These are phyloP conservation scores for Phylloporus sp. DNA, from an alignment of 768 basidiomycete genomes.

Conservation along the genomic window DNA sequence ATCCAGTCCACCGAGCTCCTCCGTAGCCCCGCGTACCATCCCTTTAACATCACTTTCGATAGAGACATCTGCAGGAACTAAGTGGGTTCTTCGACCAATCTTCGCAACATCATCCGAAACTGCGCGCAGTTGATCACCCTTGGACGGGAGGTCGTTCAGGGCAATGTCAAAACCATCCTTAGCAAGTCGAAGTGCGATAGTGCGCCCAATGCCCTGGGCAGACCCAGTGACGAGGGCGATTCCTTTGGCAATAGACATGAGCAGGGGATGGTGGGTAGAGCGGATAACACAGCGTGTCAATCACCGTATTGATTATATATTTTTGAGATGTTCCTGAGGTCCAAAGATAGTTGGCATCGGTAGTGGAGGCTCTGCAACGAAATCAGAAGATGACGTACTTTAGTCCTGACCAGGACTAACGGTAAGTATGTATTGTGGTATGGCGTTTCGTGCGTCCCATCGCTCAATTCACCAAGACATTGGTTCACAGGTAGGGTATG, in stretches of 20 bases:
- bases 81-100: conserved; percentile 24
- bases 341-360: too few species aligned
- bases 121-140: conserved; percentile 25
- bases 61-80: conserved; percentile 39
- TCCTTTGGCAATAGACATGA: conserved; percentile 25
- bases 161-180: conserved; percentile 30
- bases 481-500: too few species aligned
- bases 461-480: too few species aligned
- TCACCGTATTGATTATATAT: too few species aligned
- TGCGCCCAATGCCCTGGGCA: conserved; percentile 28
- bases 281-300: too few species aligned
- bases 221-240: conserved; percentile 37
- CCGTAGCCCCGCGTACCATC: conserved; percentile 32
- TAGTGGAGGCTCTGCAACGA: too few species aligned
- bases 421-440: too few species aligned
- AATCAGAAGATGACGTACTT: too few species aligned
- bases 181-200: conserved; percentile 33
- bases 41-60: conserved; percentile 39
- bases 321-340: too few species aligned
- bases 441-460: too few species aligned
- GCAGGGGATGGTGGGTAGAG: too few species aligned
- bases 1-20: conserved; percentile 41
- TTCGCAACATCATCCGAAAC: conserved; percentile 28
- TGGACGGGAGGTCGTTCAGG: conserved; percentile 30
- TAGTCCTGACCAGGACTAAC: too few species aligned